Base-by-base conservation (phyloP, 75 land plant genomes). In the Selaginella tamariscina region DNA sequence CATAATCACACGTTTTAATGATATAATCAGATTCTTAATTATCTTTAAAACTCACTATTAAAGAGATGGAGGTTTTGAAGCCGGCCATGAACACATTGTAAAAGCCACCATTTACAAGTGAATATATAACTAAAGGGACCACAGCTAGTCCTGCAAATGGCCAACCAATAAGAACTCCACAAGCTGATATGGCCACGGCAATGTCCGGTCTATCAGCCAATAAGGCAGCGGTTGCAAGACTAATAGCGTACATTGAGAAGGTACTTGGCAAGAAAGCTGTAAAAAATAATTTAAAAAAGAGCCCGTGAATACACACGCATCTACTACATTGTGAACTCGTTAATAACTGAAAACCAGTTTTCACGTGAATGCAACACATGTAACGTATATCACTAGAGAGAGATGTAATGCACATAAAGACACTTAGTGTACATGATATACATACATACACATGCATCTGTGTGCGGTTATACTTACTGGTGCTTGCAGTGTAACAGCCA, bases 401-500 rank as follows among this genome's bases (percentile, higher is more conserved):
- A n/a, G n/a, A n/a, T n/a, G n/a, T n/a, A n/a, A n/a, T n/a, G n/a
- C n/a, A n/a, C n/a, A n/a, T n/a, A n/a, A n/a, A n/a, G n/a, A n/a
- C n/a, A n/a, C n/a, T n/a, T n/a, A n/a, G n/a, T n/a, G n/a, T n/a
- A n/a, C n/a, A n/a, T n/a, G n/a, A n/a, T n/a, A n/a, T n/a, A n/a
- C n/a, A n/a, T n/a, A n/a, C n/a, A n/a, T n/a, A n/a, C n/a, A n/a
- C n/a, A n/a, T n/a, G n/a, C n/a, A n/a, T n/a, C n/a, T n/a, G n/a
- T n/a, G n/a, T n/a, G n/a, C n/a, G n/a, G n/a, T 39, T 39, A 56
- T 56, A 22, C 93, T 71, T 77, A 95, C 99, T 95, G 57, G 99
- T 95, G 82, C 93, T 91, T 54, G 99, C 97, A 74, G 82, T 85
- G 70, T 78, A 95, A 78, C 97, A 88, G 67, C 99, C 99, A 78